Base-by-base conservation (phyloP, 2,329 filamentous ascomycete genomes). In the Endocalyx cinctus region DNA sequence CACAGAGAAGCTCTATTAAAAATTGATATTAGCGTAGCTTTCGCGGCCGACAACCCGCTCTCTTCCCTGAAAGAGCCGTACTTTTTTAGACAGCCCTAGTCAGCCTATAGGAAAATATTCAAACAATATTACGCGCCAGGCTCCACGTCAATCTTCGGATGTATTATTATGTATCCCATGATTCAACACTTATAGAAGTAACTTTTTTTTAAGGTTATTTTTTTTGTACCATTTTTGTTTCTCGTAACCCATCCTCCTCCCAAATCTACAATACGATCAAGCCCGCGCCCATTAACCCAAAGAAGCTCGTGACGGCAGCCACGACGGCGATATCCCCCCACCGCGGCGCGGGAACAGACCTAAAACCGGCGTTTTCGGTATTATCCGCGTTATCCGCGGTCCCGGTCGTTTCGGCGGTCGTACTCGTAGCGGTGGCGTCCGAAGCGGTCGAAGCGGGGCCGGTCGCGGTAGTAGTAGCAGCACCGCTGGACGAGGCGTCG, bases 271-370 rank as follows among this genome's bases (percentile, higher is more conserved):
- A 31, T 6, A 46, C 22, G 20, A 58, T 31, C 5, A 57, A 17
- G 5, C 45, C 45, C 13, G 41, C 49, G n/a, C 54, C 51, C 20
- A 52, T 29, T 10, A 58, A 17, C 17, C 49, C 47, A 25, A 47
- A 47, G 14, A 58, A 5, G 17, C 45, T 45, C 6, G 49, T 42
- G 2, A 50, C 20, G 2, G 42, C 37, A 7, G 46, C 40, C 3
- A 52, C 39, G 7, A 33, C 31, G n/a, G 41, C 29, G 2, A 36
- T 42, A 23, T 50, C 40, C n/a, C n/a, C n/a, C 50, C 51, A 54
- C 11, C 39, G 36, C 7, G 49, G 38, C 3, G 38, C 35, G 6
- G 50, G 45, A 2, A 44, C 30, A 11, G 39, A 30, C 28, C 43
- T 45, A 0, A 31, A 17, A 11, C 45, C 47, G 12, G 43, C 44